A percentile compares a stretch with the other conserved stretches of the same genome.
Conservation (phyloP, 345 rosid species). For the Arabis alpina region DNA sequence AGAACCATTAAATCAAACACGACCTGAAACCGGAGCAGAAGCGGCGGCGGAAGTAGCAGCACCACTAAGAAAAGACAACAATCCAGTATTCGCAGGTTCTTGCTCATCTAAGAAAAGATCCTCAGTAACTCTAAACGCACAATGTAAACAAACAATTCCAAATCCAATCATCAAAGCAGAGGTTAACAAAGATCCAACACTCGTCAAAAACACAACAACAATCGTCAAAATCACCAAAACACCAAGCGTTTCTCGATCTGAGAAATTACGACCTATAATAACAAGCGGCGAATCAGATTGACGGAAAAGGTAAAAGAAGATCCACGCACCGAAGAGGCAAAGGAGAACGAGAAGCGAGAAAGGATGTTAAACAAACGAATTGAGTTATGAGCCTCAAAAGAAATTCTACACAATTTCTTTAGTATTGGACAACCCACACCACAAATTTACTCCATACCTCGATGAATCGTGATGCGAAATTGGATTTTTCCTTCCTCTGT, state of each 20-base stretch:
- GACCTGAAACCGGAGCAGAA: slow-evolving; percentile 56
- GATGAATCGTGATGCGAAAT: too few relatives aligned
- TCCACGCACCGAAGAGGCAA: slow-evolving; percentile 65
- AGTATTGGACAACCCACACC: too few relatives aligned
- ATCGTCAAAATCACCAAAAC: slow-evolving; percentile 56
- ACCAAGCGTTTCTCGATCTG: slow-evolving; percentile 79
- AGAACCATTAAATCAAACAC: slow-evolving; percentile 25
- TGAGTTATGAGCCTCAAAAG: too few relatives aligned
- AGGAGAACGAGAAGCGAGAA: slow-evolving; percentile 69
- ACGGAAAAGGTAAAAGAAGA: slow-evolving; percentile 68
- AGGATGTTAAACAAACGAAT: too few relatives aligned
- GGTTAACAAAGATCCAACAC: slow-evolving; percentile 73
- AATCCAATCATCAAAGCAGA: slow-evolving; percentile 66
- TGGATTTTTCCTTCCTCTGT: too few relatives aligned
- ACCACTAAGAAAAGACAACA: slow-evolving; percentile 68
- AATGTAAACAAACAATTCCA: slow-evolving; percentile 72
- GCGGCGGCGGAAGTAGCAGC: slow-evolving; percentile 73
- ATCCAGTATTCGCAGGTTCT: slow-evolving; percentile 60
- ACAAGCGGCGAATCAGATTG: slow-evolving; percentile 75
- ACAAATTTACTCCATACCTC: too few relatives aligned
- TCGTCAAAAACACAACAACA: slow-evolving; percentile 70
- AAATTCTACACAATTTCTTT: too few relatives aligned
- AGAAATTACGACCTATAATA: slow-evolving; percentile 64
- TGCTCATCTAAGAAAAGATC: slow-evolving; percentile 82
- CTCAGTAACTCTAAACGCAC: slow-evolving; percentile 84